phyloP scores from a whole-genome alignment of 768 basidiomycete genomes.

The Leucogyrophana mollusca region DNA sequence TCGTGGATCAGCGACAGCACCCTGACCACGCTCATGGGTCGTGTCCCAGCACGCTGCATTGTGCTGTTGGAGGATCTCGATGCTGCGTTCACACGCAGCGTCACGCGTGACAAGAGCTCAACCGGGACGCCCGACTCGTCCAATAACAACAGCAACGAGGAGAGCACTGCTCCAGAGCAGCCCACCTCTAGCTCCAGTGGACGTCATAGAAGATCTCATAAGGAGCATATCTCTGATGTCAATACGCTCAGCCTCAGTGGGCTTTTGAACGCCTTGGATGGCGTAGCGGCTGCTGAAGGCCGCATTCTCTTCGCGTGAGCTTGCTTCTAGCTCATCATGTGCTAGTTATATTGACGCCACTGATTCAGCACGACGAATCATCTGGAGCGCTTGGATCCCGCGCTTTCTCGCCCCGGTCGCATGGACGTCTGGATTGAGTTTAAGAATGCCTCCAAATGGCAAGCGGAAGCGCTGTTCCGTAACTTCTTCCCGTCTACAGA shows the following conservation, averaged over 20 bases:
- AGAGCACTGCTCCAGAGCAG: conserved; percentile 27
- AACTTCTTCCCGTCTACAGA: conserved; percentile 88
- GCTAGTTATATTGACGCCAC: background rate
- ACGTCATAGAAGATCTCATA: conserved; percentile 44
- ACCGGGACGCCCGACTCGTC: conserved; percentile 42
- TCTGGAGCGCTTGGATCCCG: conserved; percentile 86
- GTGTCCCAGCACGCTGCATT: conserved; percentile 82
- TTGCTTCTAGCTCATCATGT: conserved; percentile 1
- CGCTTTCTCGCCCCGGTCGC: conserved; percentile 86
- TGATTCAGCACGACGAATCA: conserved; percentile 78
- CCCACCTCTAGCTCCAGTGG: conserved; percentile 34
- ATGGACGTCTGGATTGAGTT: conserved; percentile 95
- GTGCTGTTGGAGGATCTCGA: conserved; percentile 90
- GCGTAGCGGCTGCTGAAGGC: conserved; percentile 85
- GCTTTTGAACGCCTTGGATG: conserved; percentile 81
- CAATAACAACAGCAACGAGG: conserved; percentile 30
- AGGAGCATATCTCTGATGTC: conserved; percentile 67
- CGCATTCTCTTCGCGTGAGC: conserved; percentile 87
- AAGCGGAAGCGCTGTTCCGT: conserved; percentile 82
- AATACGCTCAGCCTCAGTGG: conserved; percentile 83
- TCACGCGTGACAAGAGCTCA: conserved; percentile 57
- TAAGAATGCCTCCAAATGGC: conserved; percentile 81
- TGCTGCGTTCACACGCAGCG: conserved; percentile 81
- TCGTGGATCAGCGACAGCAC: conserved; percentile 90
- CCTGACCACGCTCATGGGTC: conserved; percentile 81